Evolutionary conservation across 768 basidiomycete genomes (phyloP).

Genomic region (Mycena vulgaris): DNA sequence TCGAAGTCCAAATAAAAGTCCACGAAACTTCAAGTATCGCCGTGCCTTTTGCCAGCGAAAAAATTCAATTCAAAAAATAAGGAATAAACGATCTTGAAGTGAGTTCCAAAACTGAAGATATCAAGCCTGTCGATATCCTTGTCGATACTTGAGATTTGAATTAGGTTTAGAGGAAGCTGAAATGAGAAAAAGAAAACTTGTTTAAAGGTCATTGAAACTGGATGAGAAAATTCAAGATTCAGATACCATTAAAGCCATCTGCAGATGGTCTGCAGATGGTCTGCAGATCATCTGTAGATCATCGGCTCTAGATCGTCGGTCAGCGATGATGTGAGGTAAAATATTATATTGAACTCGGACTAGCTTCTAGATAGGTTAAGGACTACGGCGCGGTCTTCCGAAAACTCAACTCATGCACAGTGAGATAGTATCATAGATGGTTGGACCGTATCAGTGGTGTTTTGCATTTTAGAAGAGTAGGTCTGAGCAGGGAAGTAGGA

Average conservation of each 20-base stretch:
- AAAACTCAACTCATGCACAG: slow-evolving; percentile 33
- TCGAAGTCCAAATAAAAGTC: slow-evolving; percentile 14
- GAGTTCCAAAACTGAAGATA: slow-evolving; percentile 1
- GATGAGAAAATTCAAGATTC: slow-evolving; percentile 4
- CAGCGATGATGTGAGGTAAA: neutral
- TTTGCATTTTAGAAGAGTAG: slow-evolving; percentile 33
- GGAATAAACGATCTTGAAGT: slow-evolving; percentile 15
- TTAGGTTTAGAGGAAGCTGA: slow-evolving; percentile 11
- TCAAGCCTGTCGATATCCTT: slow-evolving; percentile 9
- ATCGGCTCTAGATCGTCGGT: slow-evolving; percentile 10
- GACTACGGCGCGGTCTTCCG: slow-evolving; percentile 28
- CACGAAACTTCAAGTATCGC: slow-evolving; percentile 16
- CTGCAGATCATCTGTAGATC: slow-evolving; percentile 23
- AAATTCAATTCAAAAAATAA: neutral
- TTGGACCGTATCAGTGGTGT: slow-evolving; percentile 16
- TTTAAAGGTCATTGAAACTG: slow-evolving; percentile 14
- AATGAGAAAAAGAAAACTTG: slow-evolving; percentile 9
- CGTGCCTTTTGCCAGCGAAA: neutral
- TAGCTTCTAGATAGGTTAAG: slow-evolving; percentile 33
- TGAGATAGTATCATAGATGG: slow-evolving; percentile 25
- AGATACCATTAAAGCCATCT: slow-evolving; percentile 12
- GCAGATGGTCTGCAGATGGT: slow-evolving; percentile 25
- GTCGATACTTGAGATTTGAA: slow-evolving; percentile 16
- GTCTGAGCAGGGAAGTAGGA: slow-evolving; percentile 35
- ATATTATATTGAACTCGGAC: slow-evolving; percentile 9